Percentiles rank a stretch among this genome's conserved stretches.
These are phyloP conservation scores for Trichophyton rubrum DNA, from an alignment of 2,329 filamentous ascomycete genomes.

Conservation along the genomic window DNA sequence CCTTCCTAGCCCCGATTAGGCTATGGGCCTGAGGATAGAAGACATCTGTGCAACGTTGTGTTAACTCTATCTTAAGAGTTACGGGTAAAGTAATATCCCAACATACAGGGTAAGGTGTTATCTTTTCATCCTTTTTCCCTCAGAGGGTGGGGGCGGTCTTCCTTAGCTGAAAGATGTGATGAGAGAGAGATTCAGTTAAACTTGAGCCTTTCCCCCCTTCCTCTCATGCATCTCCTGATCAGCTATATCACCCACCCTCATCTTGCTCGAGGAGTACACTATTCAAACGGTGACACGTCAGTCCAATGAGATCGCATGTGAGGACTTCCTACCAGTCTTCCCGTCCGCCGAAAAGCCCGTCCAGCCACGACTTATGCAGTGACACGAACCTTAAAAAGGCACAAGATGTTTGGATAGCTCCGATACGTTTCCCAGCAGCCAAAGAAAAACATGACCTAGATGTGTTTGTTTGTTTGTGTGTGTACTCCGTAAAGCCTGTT, in stretches of 20 bases:
- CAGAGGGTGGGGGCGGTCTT: background rate
- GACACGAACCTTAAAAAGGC: background rate
- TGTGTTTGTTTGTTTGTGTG: background rate
- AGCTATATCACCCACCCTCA: background rate
- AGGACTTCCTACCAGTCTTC: background rate
- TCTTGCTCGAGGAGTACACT: background rate
- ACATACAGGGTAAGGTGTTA: background rate
- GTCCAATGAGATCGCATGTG: slow-evolving; percentile 2
- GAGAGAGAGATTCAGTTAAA: background rate
- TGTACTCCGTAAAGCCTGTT: background rate
- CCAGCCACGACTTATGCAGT: slow-evolving; percentile 2
- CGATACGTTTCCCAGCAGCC: background rate
- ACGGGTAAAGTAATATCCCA: background rate
- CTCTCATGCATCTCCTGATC: background rate
- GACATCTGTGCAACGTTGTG: background rate
- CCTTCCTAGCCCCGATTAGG: background rate
- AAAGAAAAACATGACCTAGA: background rate
- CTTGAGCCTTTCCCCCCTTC: background rate
- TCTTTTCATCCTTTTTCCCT: background rate
- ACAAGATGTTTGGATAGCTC: background rate
- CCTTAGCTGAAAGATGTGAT: background rate
- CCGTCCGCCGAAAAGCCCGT: background rate
- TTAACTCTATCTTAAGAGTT: background rate
- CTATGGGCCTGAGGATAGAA: background rate
- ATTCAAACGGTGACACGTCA: slow-evolving; percentile 4